Evolutionary conservation across 805 yeast species (phyloP).

Genomic region (Lipomyces chichibuensis): DNA sequence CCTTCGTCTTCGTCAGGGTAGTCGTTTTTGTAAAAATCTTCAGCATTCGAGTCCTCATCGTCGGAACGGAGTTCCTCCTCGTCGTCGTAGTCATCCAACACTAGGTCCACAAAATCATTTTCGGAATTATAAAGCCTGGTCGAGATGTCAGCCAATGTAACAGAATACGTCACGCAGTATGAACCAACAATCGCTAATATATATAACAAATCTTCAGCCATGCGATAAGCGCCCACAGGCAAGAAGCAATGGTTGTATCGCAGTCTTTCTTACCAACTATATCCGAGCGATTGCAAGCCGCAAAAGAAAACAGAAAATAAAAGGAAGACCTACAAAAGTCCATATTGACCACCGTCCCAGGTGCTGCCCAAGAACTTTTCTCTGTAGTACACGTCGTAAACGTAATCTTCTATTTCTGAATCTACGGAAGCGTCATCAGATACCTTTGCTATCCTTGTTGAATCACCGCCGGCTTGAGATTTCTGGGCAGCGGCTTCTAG

Average conservation of each 20-base stretch:
- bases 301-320: neutral
- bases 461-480: slow-evolving; percentile 8
- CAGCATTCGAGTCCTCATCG: slow-evolving; percentile 62
- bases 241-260: neutral
- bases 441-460: neutral
- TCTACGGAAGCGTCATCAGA: slow-evolving; percentile 28
- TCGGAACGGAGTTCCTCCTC: slow-evolving; percentile 37
- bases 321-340: slow-evolving; percentile 32
- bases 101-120: slow-evolving; percentile 24
- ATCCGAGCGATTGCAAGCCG: neutral
- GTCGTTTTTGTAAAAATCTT: slow-evolving; percentile 87
- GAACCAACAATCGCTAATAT: neutral
- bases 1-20: slow-evolving; percentile 85
- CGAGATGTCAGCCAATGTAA: neutral
- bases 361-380: slow-evolving; percentile 49
- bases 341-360: slow-evolving; percentile 36
- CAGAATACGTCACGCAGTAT: neutral
- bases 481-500: slow-evolving; percentile 7
- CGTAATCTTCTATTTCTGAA: slow-evolving; percentile 65
- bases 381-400: slow-evolving; percentile 84
- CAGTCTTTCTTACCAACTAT: neutral
- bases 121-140: slow-evolving; percentile 24
- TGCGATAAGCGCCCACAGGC: neutral
- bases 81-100: slow-evolving; percentile 30
- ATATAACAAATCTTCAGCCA: neutral